Evolutionary conservation across 2,329 filamentous ascomycete species (phyloP).

Genomic region (Xylaria sp.): DNA sequence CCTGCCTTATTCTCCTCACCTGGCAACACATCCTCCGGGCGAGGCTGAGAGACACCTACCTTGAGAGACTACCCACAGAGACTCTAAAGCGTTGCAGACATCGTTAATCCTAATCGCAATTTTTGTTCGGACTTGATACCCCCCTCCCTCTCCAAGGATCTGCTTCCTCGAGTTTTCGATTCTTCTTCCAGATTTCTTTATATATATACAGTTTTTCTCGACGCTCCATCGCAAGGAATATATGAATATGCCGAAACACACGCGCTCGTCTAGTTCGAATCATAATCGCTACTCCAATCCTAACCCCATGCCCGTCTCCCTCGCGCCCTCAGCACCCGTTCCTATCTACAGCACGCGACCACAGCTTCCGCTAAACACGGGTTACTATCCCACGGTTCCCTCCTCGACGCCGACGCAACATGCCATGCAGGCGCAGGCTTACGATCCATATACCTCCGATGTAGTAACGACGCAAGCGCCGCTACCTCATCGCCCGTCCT

Average conservation of each 20-base stretch:
- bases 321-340: constrained; percentile 45
- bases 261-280: constrained; percentile 43
- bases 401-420: constrained; percentile 37
- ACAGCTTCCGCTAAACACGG: constrained; percentile 40
- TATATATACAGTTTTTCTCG: constrained; percentile 21
- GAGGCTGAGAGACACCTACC: constrained; percentile 19
- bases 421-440: constrained; percentile 42
- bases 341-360: constrained; percentile 47
- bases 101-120: constrained; percentile 35
- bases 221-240: constrained; percentile 6
- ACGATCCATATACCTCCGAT: constrained; percentile 45
- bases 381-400: constrained; percentile 44
- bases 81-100: constrained; percentile 20
- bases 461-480: constrained; percentile 40
- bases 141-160: constrained; percentile 17
- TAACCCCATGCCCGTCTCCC: constrained; percentile 42
- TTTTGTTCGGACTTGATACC: constrained; percentile 20
- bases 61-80: neutral
- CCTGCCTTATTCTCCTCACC: constrained; percentile 17
- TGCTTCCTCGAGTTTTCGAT: constrained; percentile 19
- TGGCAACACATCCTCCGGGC: constrained; percentile 21
- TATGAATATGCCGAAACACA: constrained; percentile 50
- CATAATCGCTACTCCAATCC: constrained; percentile 40
- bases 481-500: constrained; percentile 57
- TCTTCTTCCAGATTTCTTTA: too few relatives aligned